phyloP scores from a whole-genome alignment of 2,329 filamentous ascomycete species.

The Fusarium gaditjirri region DNA sequence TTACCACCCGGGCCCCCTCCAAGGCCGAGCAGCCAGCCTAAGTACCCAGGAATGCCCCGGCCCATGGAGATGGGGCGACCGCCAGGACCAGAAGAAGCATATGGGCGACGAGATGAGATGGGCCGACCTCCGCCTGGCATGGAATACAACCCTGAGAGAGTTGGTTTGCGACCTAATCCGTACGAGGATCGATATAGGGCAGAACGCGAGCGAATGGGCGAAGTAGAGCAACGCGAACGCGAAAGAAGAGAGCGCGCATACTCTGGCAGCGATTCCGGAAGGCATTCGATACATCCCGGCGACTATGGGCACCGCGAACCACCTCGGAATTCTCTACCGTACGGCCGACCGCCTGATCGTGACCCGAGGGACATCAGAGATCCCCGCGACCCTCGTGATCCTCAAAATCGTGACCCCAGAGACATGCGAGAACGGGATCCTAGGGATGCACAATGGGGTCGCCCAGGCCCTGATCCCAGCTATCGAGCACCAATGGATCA shows the following conservation, averaged over 20 bases:
- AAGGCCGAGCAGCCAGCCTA: conserved; percentile 63
- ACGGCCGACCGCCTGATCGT: conserved; percentile 57
- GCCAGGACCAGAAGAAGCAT: conserved; percentile 55
- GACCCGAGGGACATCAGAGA: conserved; percentile 53
- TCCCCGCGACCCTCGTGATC: conserved; percentile 55
- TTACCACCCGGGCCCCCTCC: conserved; percentile 56
- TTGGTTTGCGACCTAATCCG: conserved; percentile 54
- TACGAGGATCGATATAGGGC: conserved; percentile 66
- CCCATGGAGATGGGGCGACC: conserved; percentile 59
- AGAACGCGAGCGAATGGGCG: conserved; percentile 60
- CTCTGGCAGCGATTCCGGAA: conserved; percentile 59
- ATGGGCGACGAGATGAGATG: conserved; percentile 62
- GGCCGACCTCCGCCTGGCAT: conserved; percentile 50
- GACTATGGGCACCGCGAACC: conserved; percentile 56
- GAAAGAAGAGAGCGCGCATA: conserved; percentile 60
- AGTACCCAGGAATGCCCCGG: conserved; percentile 58
- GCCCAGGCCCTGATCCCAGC: conserved; percentile 46
- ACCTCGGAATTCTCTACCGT: conserved; percentile 58
- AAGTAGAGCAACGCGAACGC: conserved; percentile 56
- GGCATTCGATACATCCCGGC: conserved; percentile 52
- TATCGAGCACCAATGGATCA: conserved; percentile 54
- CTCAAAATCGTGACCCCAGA: conserved; percentile 50
- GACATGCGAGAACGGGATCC: conserved; percentile 51
- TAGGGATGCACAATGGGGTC: conserved; percentile 50
- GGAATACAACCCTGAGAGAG: conserved; percentile 66